Percentiles rank a stretch among this genome's conserved stretches.
Conservation (phyloP, 2,329 filamentous ascomycete genomes). For the Talaromyces sp. region DNA sequence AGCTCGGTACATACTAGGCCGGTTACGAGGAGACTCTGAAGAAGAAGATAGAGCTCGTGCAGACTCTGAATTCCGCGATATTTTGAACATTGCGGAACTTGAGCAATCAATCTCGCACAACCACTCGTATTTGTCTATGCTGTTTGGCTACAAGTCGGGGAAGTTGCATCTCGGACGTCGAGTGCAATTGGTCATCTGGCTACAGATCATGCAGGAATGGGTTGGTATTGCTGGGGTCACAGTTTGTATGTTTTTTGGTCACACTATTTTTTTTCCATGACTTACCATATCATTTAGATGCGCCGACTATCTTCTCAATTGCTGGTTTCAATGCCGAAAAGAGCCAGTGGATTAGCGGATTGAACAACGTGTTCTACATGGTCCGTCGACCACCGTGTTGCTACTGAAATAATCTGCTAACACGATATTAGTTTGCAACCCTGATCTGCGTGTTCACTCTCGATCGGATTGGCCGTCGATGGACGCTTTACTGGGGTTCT, state of each 20-base stretch:
- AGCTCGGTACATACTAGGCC: conserved; percentile 60
- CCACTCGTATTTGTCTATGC: conserved; percentile 61
- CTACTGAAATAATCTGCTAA: not conserved
- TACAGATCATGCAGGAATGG: conserved; percentile 69
- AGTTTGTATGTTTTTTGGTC: conserved; percentile 40
- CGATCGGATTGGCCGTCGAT: conserved; percentile 63
- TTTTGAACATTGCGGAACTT: conserved; percentile 58
- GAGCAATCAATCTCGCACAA: conserved; percentile 53
- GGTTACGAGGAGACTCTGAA: conserved; percentile 55
- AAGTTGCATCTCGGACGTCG: conserved; percentile 64
- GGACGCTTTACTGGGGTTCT: conserved; percentile 66
- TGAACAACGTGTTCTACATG: conserved; percentile 55
- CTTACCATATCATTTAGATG: conserved; percentile 24
- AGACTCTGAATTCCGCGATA: conserved; percentile 64
- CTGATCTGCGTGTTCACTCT: conserved; percentile 66
- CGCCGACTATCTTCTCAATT: conserved; percentile 59
- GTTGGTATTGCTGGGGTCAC: conserved; percentile 67
- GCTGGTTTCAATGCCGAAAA: conserved; percentile 60
- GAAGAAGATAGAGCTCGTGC: conserved; percentile 51
- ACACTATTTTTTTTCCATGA: conserved; percentile 35
- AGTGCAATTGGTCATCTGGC: conserved; percentile 66
- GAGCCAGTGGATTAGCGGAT: conserved; percentile 60
- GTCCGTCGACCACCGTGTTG: conserved; percentile 19
- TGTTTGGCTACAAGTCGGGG: conserved; percentile 61
- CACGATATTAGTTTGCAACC: conserved; percentile 52